phyloP scores from a whole-genome alignment of 352 stramenopile species.

The Pythium dissotocum region DNA sequence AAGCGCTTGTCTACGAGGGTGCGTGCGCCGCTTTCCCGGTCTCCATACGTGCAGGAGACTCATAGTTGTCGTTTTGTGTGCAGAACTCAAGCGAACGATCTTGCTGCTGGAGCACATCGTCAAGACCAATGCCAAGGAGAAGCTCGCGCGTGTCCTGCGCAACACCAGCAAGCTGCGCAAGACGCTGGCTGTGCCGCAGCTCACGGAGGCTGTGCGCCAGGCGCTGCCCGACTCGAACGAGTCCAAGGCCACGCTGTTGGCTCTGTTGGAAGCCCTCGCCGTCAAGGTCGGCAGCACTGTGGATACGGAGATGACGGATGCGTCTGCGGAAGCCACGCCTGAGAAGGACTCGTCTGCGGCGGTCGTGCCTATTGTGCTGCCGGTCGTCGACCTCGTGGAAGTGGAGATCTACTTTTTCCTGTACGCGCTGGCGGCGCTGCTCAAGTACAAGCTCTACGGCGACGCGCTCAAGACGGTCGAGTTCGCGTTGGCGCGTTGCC shows the following conservation, averaged over 20 bases:
- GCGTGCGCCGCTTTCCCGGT: constrained; percentile 16
- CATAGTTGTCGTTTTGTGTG: background rate
- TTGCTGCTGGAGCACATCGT: constrained; percentile 70
- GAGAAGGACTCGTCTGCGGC: constrained; percentile 25
- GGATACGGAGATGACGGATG: constrained; percentile 68
- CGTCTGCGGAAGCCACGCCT: constrained; percentile 28
- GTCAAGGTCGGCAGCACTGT: constrained; percentile 36
- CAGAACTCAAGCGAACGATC: constrained; percentile 80
- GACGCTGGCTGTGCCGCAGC: constrained; percentile 59
- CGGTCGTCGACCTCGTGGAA: constrained; percentile 75
- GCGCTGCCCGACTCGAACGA: constrained; percentile 63
- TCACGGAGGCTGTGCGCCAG: constrained; percentile 61
- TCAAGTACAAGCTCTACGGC: constrained; percentile 66
- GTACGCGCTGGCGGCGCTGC: constrained; percentile 67
- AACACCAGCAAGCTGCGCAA: constrained; percentile 83
- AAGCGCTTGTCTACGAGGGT: constrained; percentile 65
- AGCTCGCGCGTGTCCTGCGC: constrained; percentile 76
- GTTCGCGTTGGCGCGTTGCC: constrained; percentile 55
- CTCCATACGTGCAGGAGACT: background rate
- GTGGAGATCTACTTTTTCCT: constrained; percentile 86
- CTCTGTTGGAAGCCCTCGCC: constrained; percentile 51
- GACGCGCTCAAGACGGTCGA: constrained; percentile 60
- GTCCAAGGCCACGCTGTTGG: constrained; percentile 54
- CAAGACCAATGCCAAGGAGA: constrained; percentile 87
- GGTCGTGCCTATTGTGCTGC: constrained; percentile 34